These are phyloP conservation scores for Tetraselmis striata DNA, from an alignment of 139 green algal genomes.

Conservation along the genomic window DNA sequence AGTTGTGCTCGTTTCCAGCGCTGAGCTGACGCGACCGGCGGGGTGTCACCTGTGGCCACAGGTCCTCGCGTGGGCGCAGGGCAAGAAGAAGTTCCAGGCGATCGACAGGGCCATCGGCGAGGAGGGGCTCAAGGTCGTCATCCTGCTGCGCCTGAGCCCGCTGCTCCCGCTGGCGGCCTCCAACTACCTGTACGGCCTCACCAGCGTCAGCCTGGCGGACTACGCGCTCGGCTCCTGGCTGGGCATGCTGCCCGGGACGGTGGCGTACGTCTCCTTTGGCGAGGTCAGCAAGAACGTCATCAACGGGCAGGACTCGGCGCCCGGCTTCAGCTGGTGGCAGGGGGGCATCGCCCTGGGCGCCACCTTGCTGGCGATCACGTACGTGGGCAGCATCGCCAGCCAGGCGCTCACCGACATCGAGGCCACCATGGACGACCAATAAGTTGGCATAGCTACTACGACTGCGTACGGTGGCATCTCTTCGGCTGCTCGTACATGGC, in stretches of 20 bases:
- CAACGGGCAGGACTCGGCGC: background rate
- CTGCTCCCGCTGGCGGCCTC: conserved; percentile 82
- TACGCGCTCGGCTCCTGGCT: conserved; percentile 80
- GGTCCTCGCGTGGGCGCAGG: conserved; percentile 24
- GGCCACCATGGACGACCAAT: conserved; percentile 20
- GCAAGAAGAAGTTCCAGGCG: conserved; percentile 66
- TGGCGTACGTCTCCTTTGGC: conserved; percentile 74
- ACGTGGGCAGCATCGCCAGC: conserved; percentile 61
- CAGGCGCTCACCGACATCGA: conserved; percentile 62
- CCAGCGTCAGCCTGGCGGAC: conserved; percentile 64
- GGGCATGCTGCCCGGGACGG: conserved; percentile 91
- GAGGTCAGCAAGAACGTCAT: conserved; percentile 21
- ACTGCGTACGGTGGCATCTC: no score
- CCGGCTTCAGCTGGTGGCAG: conserved; percentile 26
- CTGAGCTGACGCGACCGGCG: no score
- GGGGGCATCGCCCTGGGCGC: conserved; percentile 50
- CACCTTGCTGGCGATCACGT: conserved; percentile 50
- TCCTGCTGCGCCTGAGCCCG: conserved; percentile 81
- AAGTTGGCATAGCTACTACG: no score
- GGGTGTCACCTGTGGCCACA: conserved; percentile 5
- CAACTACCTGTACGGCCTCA: conserved; percentile 92
- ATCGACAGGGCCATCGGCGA: conserved; percentile 85
- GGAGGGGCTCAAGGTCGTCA: conserved; percentile 86
- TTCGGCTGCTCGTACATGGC: no score
- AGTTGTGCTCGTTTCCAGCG: no score